A percentile compares a stretch with the other conserved stretches of the same genome.
Conservation (phyloP, 805 yeast genomes). For the Ogataea angusta region DNA sequence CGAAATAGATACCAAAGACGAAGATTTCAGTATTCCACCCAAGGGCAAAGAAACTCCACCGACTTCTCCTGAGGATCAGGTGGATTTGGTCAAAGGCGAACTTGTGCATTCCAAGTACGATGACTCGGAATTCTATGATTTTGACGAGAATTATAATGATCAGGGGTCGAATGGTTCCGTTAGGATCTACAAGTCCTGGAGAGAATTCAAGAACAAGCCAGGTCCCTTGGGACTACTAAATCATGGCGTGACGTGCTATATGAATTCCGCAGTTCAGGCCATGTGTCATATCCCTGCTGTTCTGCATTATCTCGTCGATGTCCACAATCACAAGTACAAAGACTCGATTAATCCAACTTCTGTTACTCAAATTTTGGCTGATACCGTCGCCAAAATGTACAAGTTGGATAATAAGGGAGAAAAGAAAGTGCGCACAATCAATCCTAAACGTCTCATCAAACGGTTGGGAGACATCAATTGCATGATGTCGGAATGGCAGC, state of each 20-base stretch:
- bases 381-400: slow-evolving; percentile 70
- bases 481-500: slow-evolving; percentile 97
- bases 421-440: slow-evolving; percentile 47
- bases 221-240: slow-evolving; percentile 77
- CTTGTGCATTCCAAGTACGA: slow-evolving; percentile 21
- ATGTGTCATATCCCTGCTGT: slow-evolving; percentile 88
- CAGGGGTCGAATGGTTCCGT: slow-evolving; percentile 58
- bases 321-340: slow-evolving; percentile 51
- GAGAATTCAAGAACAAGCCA: slow-evolving; percentile 42
- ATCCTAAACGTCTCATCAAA: slow-evolving; percentile 71
- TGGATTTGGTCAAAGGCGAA: slow-evolving; percentile 16
- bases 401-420: slow-evolving; percentile 41
- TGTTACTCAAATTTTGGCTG: slow-evolving; percentile 66
- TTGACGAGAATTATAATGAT: slow-evolving; percentile 58
- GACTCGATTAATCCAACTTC: slow-evolving; percentile 48
- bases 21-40: slow-evolving; percentile 13
- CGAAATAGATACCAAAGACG: slow-evolving; percentile 26
- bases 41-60: slow-evolving; percentile 30
- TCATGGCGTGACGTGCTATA: slow-evolving; percentile 95
- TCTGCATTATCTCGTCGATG: slow-evolving; percentile 74
- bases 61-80: slow-evolving; percentile 34
- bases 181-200: slow-evolving; percentile 71
- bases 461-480: slow-evolving; percentile 83
- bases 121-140: slow-evolving; percentile 47
- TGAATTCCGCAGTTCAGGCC: slow-evolving; percentile 92